Base-by-base conservation (phyloP, 176 grass and related monocot genomes). In the Musa acuminata region DNA sequence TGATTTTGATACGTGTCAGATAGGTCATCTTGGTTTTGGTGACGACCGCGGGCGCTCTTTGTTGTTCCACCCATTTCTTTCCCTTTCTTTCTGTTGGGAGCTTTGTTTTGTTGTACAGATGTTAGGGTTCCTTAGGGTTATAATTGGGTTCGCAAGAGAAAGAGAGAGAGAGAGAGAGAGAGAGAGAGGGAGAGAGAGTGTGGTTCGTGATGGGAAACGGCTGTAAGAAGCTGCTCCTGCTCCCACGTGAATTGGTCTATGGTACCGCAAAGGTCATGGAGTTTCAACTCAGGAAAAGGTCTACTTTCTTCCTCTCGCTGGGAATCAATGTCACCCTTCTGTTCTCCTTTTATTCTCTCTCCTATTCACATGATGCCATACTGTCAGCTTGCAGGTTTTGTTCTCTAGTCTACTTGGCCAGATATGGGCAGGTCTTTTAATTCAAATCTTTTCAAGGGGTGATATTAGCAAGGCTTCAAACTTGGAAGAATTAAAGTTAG, bases 61-160 rank as follows among this genome's bases (percentile, higher is more conserved):
- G 3, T 62, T 62, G 14, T 62, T 20, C 13, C 14, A 17, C 35
- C 35, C 35, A 43, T 43, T 43, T 43, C 35, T 43, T 43, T 43
- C 35, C 35, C 35, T 43, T 43, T 43, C 35, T 19, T 19, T 62
- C 20, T 62, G 57, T 8, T 6, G 35, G 35, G 35, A 43, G 35
- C 14, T 62, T 62, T 62, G 14, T 62, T 14, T 6, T 62, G 57
- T 17, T 62, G 57, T 21, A 49, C 66, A 79, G 3, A 82, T 83
- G 76, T 85, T 67, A 58, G 78, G 71, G 20, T 81, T 80, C 82
- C 23, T 57, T 65, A 74, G 24, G 25, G 35, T 43, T 43, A 43
- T 43, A 6, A 43, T 43, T 0, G 35, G 35, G 35, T 43, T 43
- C 35, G 4, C 4, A 43, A 43, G 35, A 43, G 35, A 43, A 4